phyloP scores from a whole-genome alignment of 108 stramenopile genomes.

The Parietichytrium sp. region DNA sequence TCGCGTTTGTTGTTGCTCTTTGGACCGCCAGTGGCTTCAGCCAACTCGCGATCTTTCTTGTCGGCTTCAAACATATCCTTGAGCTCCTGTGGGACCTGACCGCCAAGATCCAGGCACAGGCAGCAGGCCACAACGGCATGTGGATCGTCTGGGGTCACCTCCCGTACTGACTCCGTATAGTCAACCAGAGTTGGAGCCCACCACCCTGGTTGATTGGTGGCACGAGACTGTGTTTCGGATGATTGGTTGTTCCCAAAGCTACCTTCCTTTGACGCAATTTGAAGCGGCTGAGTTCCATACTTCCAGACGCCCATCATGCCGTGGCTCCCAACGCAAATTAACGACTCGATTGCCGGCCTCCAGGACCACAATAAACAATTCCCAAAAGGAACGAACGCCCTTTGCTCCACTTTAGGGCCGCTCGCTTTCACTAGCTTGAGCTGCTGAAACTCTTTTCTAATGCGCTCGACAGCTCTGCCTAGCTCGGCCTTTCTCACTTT shows the following conservation, averaged over 20 bases:
- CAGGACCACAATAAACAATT: neutral
- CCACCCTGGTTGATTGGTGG: neutral
- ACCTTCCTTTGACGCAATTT: neutral
- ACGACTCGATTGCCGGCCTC: neutral
- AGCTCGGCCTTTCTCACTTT: neutral
- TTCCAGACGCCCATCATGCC: conserved; percentile 27
- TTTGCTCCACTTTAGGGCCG: neutral
- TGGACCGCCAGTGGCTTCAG: too few relatives aligned
- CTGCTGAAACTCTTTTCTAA: neutral
- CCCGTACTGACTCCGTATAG: neutral
- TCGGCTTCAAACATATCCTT: too few relatives aligned
- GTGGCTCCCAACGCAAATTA: conserved; percentile 15
- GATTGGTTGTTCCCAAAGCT: neutral
- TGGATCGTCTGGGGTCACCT: too few relatives aligned
- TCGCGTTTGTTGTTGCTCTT: too few relatives aligned
- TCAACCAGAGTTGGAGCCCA: conserved; percentile 26
- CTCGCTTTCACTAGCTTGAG: neutral
- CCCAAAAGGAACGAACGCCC: neutral
- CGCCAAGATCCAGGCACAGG: too few relatives aligned
- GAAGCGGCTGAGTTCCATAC: neutral
- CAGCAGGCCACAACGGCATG: too few relatives aligned
- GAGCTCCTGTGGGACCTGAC: too few relatives aligned
- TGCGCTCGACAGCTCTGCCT: neutral
- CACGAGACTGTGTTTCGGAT: neutral
- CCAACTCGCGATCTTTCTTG: too few relatives aligned